Conservation (phyloP, 2,329 filamentous ascomycete genomes). For the Aspergillus udagawae region DNA sequence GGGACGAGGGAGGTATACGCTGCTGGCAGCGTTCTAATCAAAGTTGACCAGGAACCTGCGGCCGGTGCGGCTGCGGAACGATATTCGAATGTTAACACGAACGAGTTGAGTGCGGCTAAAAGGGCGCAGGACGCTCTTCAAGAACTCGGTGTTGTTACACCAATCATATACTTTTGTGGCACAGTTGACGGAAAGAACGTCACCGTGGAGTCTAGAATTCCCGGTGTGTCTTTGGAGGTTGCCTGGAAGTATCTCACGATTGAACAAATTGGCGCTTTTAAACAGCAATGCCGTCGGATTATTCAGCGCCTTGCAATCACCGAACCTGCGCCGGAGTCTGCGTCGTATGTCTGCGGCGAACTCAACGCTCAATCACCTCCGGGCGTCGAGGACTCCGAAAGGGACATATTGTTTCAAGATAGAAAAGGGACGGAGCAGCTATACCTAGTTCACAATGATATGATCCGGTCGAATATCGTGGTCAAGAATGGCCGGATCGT, state of each 20-base stretch:
- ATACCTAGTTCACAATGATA: conserved; percentile 35
- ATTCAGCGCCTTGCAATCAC: conserved; percentile 24
- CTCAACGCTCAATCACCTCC: conserved; percentile 28
- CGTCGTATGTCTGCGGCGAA: conserved; percentile 32
- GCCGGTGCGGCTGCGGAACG: conserved; percentile 25
- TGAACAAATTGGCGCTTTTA: conserved; percentile 31
- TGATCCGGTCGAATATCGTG: conserved; percentile 35
- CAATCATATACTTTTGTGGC: conserved; percentile 35
- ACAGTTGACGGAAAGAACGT: conserved; percentile 37
- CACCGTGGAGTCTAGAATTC: conserved; percentile 38
- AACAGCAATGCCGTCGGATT: conserved; percentile 35
- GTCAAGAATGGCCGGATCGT: conserved; percentile 35
- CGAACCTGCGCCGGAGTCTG: conserved; percentile 22
- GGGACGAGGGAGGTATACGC: conserved; percentile 32
- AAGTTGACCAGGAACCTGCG: conserved; percentile 29
- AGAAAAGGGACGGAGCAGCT: conserved; percentile 23
- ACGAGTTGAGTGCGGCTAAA: conserved; percentile 33
- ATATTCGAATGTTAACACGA: conserved; percentile 34
- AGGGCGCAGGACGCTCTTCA: conserved; percentile 32
- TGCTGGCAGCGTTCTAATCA: conserved; percentile 34
- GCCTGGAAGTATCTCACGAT: conserved; percentile 36
- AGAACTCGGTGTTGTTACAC: conserved; percentile 31
- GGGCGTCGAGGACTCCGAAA: conserved; percentile 22
- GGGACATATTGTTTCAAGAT: conserved; percentile 31
- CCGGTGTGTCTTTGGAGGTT: conserved; percentile 37